Conservation (phyloP, 352 stramenopile genomes). For the Pythium scleroteichum region DNA sequence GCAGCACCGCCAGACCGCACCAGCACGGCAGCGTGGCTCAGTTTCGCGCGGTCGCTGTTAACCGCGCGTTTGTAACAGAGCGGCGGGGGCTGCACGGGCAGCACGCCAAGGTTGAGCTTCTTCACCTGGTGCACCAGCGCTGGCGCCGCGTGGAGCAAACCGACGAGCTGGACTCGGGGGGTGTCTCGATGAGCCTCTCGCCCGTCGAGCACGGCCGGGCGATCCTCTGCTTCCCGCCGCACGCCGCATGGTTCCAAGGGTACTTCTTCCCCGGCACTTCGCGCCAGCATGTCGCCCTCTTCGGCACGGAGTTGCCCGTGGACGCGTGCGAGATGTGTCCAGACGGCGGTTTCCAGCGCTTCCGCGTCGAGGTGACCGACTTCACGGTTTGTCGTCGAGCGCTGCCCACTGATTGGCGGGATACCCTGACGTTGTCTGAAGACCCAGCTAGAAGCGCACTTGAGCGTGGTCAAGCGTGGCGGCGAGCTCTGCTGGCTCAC, state of each 20-base stretch:
- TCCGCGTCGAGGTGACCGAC: slow-evolving; percentile 55
- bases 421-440: neutral
- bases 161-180: slow-evolving; percentile 36
- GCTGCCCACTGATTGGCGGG: slow-evolving; percentile 15
- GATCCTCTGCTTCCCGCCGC: slow-evolving; percentile 57
- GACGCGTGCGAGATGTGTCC: slow-evolving; percentile 58
- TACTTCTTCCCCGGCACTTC: slow-evolving; percentile 42
- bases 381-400: slow-evolving; percentile 36
- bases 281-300: slow-evolving; percentile 44
- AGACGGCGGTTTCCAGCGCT: slow-evolving; percentile 70
- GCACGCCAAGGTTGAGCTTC: slow-evolving; percentile 68
- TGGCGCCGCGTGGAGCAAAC: slow-evolving; percentile 39
- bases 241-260: slow-evolving; percentile 67
- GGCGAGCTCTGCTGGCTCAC: slow-evolving; percentile 58
- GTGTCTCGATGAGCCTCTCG: neutral
- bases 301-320: slow-evolving; percentile 61
- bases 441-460: slow-evolving; percentile 32
- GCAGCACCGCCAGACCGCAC: neutral
- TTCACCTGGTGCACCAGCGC: slow-evolving; percentile 49
- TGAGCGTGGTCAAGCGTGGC: slow-evolving; percentile 60
- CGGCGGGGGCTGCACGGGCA: slow-evolving; percentile 60
- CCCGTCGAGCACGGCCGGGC: slow-evolving; percentile 31
- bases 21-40: slow-evolving; percentile 42
- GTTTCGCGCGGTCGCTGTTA: slow-evolving; percentile 43
- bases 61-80: slow-evolving; percentile 68